Evolutionary conservation across 495 filamentous ascomycete species (phyloP).

Genomic region (Penicillium silybi): DNA sequence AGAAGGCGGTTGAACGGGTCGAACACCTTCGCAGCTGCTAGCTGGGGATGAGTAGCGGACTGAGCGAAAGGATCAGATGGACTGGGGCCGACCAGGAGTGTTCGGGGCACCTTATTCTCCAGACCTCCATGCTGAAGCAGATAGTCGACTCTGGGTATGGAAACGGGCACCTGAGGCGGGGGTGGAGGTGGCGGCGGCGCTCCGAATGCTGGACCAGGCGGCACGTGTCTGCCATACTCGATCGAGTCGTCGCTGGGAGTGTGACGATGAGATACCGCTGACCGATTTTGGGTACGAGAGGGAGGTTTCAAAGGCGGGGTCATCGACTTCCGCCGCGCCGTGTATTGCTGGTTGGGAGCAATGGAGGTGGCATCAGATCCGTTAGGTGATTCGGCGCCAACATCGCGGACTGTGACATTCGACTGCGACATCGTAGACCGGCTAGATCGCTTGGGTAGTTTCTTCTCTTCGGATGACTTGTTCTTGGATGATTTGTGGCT

Average conservation of each 20-base stretch:
- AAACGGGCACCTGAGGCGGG: conserved; percentile 61
- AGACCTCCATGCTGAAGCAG: conserved; percentile 83
- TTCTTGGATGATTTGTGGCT: conserved; percentile 34
- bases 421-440: conserved; percentile 32
- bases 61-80: conserved; percentile 41
- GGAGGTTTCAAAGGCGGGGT: conserved; percentile 39
- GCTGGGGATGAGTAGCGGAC: conserved; percentile 29
- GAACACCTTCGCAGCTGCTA: conserved; percentile 62
- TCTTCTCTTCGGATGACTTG: conserved; percentile 30
- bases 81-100: conserved; percentile 52
- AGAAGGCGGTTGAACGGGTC: conserved; percentile 73
- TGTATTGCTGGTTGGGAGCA: conserved; percentile 54
- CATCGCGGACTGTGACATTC: conserved; percentile 36
- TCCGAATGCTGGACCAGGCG: conserved; percentile 26
- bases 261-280: conserved; percentile 33
- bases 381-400: conserved; percentile 41
- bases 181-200: conserved; percentile 78
- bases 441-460: conserved; percentile 32
- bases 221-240: conserved; percentile 41
- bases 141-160: conserved; percentile 82
- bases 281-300: conserved; percentile 38
- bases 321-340: conserved; percentile 34
- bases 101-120: conserved; percentile 57
- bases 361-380: conserved; percentile 67
- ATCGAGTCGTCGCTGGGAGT: conserved; percentile 37